Evolutionary conservation across 441 rosid species (phyloP).

Genomic region (Adansonia grandidieri): DNA sequence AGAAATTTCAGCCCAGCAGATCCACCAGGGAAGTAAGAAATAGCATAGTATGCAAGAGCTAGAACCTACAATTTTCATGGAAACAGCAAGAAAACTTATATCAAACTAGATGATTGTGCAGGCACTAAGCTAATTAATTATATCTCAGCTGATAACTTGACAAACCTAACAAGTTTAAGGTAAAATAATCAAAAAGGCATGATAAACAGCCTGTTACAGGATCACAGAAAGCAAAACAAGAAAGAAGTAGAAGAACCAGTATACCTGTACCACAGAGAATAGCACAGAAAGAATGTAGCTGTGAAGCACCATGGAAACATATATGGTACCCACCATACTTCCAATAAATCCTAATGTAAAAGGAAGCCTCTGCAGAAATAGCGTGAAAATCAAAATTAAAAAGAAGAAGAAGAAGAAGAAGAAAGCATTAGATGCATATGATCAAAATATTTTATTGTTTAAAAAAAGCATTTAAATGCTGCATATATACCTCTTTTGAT

Average conservation of each 20-base stretch:
- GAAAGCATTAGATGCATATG: slow-evolving; percentile 15
- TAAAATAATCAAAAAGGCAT: not conserved
- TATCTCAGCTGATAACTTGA: slow-evolving; percentile 4
- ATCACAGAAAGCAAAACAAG: not conserved
- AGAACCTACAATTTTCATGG: slow-evolving; percentile 48
- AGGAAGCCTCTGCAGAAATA: slow-evolving; percentile 68
- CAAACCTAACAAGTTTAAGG: not conserved
- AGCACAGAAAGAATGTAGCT: slow-evolving; percentile 74
- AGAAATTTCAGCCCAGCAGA: slow-evolving; percentile 74
- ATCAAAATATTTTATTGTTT: not conserved
- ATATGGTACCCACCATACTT: slow-evolving; percentile 73
- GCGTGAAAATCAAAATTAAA: not conserved
- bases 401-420: not conserved
- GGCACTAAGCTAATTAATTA: not conserved
- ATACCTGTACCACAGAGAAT: slow-evolving; percentile 73
- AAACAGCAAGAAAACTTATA: not conserved
- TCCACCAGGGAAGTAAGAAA: slow-evolving; percentile 83
- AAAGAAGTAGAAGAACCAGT: not conserved
- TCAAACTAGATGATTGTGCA: not conserved
- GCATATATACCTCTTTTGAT: slow-evolving; percentile 59
- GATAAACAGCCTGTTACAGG: not conserved
- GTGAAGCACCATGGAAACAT: slow-evolving; percentile 80
- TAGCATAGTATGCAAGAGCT: slow-evolving; percentile 64
- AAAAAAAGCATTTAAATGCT: slow-evolving; percentile 8
- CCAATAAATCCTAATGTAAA: slow-evolving; percentile 64